These are phyloP conservation scores for Spathaspora passalidarum DNA, from an alignment of 805 yeast species.

Conservation along the genomic window DNA sequence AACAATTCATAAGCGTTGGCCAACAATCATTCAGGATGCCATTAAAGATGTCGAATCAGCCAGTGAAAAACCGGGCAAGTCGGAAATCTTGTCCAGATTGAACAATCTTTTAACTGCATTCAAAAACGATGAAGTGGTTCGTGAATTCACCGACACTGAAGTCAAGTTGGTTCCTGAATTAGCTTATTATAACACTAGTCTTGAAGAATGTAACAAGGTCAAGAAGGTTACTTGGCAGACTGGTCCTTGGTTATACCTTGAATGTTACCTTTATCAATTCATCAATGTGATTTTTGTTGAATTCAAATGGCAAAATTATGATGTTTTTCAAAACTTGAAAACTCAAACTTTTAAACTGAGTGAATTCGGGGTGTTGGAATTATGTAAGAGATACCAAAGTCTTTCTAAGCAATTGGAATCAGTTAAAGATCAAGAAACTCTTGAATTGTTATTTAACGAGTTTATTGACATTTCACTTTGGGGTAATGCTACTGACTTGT, in stretches of 20 bases:
- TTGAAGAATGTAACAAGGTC: conserved; percentile 26
- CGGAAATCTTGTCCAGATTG: conserved; percentile 26
- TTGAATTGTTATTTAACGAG: conserved; percentile 68
- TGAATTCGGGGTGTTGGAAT: conserved; percentile 71
- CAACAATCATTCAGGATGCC: conserved; percentile 68
- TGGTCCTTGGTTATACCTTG: conserved; percentile 90
- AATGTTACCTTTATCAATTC: conserved; percentile 77
- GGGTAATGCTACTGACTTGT: conserved; percentile 98
- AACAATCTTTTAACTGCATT: conserved; percentile 43
- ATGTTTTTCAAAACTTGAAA: conserved; percentile 71
- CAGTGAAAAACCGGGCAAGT: conserved; percentile 7
- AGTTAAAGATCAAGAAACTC: conserved; percentile 35
- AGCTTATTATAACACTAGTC: conserved; percentile 56
- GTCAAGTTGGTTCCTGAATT: conserved; percentile 48
- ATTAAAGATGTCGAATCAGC: conserved; percentile 63
- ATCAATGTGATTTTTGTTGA: conserved; percentile 44
- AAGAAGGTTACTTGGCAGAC: conserved; percentile 61
- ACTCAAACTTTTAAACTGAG: conserved; percentile 73
- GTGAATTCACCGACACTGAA: conserved; percentile 22
- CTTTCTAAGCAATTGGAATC: conserved; percentile 24
- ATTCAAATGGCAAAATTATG: conserved; percentile 47
- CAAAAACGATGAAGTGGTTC: conserved; percentile 29
- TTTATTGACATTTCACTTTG: conserved; percentile 85
- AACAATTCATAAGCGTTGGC: conserved; percentile 85
- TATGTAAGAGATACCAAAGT: conserved; percentile 59